Base-by-base conservation (phyloP, 2,329 filamentous ascomycete species). In the Apiospora saccharicola region DNA sequence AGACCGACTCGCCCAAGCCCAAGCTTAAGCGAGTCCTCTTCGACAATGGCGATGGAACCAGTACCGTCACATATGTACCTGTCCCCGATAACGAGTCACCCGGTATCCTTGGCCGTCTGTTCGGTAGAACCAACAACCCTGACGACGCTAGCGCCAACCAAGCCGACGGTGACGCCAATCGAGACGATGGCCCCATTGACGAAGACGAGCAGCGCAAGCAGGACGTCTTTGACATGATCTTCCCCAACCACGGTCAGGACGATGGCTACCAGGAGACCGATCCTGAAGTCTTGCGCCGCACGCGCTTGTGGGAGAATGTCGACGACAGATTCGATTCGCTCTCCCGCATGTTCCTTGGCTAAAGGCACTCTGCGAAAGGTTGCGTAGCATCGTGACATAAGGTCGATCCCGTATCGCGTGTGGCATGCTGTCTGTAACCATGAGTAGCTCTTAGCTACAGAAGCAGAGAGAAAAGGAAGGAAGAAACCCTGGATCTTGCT, bases 1-100 rank as follows among this genome's bases (percentile, higher is more conserved):
- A 41, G 34, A 3, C 57, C 16, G 8, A 37, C 16, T 8, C 30
- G 16, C 30, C 19, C 12, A 41, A 64, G 57, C 57, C 57, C 57
- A 41, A 64, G 34, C 34, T 64, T 4, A 64, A 64, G 57, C 34
- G 30, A 64, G 57, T 64, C n/a, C 34, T 37, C 34, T 22, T 41
- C 34, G 57, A 64, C 57, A 37, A 64, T 4, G 57, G 57, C 5
- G 57, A 64, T n/a, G 57, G 57, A n/a, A 64, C 57, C 22, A 64
- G 57, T 34, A 64, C 30, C 19, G 57, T 41, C 34, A 64, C 57
- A 3, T 41, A 37, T 22, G 57, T 64, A 19, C 57, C 30, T 34
- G 57, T 64, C 10, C 57, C 57, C n/a, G 57, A 64, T 34, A 64
- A 64, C 57, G 57, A 64, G 57, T 41, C 34, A 3, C 34, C 19